Evolutionary conservation across 2,329 filamentous ascomycete genomes (phyloP).

Genomic region (Epichloe gansuensis): DNA sequence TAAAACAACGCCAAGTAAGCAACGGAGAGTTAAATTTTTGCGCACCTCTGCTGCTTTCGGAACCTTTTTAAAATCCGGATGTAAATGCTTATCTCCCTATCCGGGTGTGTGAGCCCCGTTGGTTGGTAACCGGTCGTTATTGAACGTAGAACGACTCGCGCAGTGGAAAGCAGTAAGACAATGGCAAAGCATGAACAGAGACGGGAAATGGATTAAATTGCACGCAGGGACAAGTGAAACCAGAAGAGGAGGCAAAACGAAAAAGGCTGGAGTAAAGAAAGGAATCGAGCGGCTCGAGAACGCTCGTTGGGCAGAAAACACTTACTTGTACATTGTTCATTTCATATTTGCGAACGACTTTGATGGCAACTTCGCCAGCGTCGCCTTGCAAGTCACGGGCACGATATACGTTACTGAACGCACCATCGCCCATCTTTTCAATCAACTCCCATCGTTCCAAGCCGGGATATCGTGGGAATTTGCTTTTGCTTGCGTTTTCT

Average conservation of each 20-base stretch:
- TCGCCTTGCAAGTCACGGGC: constrained; percentile 64
- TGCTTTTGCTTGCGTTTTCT: constrained; percentile 74
- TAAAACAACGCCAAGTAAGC: constrained; percentile 28
- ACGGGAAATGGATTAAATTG: constrained; percentile 9
- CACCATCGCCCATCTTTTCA: constrained; percentile 98
- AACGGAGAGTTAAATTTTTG: background rate
- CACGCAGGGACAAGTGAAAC: background rate
- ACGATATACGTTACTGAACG: constrained; percentile 97
- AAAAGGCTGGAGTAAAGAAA: constrained; percentile 6
- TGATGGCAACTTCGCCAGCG: constrained; percentile 81
- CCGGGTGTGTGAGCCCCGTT: constrained; percentile 25
- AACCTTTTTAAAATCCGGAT: constrained; percentile 91
- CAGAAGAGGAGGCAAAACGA: constrained; percentile 1
- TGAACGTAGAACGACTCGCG: constrained; percentile 1
- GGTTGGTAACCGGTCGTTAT: constrained; percentile 39
- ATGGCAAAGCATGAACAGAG: constrained; percentile 13
- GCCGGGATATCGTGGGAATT: constrained; percentile 54
- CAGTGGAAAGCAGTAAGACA: background rate
- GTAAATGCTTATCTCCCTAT: constrained; percentile 84
- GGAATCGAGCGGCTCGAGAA: constrained; percentile 10
- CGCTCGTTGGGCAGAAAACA: constrained; percentile 19
- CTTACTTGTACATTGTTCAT: constrained; percentile 98
- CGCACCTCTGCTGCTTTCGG: constrained; percentile 97
- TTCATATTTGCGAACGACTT: constrained; percentile 96
- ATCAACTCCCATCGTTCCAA: constrained; percentile 60